A percentile compares a stretch with the other conserved stretches of the same genome.
phyloP scores from a whole-genome alignment of 225 moss, liverwort and hornwort species.

The Bryoerythrophyllum caledonicum region DNA sequence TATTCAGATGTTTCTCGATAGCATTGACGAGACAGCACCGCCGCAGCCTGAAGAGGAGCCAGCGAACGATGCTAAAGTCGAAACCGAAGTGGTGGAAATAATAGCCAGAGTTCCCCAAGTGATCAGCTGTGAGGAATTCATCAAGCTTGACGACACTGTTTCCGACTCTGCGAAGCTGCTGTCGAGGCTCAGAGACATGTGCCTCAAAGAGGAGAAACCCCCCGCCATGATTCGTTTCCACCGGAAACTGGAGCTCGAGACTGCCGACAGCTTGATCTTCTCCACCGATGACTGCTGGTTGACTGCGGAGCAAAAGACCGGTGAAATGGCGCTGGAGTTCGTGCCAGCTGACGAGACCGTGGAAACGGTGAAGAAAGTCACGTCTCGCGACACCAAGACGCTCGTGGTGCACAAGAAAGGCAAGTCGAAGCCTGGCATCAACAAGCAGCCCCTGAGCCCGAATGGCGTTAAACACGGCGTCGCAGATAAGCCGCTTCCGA shows the following conservation, averaged over 20 bases:
- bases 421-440: slow-evolving; percentile 23
- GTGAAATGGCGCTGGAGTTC: slow-evolving; percentile 28
- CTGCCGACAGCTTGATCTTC: slow-evolving; percentile 37
- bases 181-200: slow-evolving; percentile 42
- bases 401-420: slow-evolving; percentile 25
- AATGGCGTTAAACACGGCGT: no score
- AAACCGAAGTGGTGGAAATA: not conserved
- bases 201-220: slow-evolving; percentile 44
- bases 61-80: not conserved
- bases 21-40: slow-evolving; percentile 20
- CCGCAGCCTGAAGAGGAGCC: slow-evolving; percentile 6
- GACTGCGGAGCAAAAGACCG: slow-evolving; percentile 31
- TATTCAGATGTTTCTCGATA: slow-evolving; percentile 30
- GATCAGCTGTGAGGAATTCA: slow-evolving; percentile 2
- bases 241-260: slow-evolving; percentile 39
- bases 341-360: slow-evolving; percentile 15
- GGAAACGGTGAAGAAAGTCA: slow-evolving; percentile 10
- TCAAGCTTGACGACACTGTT: slow-evolving; percentile 29
- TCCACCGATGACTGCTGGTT: slow-evolving; percentile 37
- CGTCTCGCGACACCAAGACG: slow-evolving; percentile 18
- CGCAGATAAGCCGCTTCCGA: slow-evolving; percentile 1
- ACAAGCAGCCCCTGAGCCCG: slow-evolving; percentile 35
- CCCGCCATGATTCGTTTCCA: slow-evolving; percentile 44
- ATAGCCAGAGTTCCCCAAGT: not conserved
- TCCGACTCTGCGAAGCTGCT: slow-evolving; percentile 42